Evolutionary conservation across 495 filamentous ascomycete genomes (phyloP).

Genomic region (Clohesyomyces aquaticus): DNA sequence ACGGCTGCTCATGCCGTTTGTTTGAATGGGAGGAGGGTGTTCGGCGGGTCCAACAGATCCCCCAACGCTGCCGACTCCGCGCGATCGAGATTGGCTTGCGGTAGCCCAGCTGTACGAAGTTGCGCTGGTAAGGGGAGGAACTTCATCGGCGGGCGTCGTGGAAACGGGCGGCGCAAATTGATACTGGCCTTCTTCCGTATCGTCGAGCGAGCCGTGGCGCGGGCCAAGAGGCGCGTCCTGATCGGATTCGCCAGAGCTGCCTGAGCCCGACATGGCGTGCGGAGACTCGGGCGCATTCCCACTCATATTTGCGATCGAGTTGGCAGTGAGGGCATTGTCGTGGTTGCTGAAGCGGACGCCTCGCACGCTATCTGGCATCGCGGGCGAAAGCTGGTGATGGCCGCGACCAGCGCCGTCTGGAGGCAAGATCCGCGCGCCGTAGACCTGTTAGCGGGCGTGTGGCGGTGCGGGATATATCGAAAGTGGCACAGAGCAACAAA

Average conservation of each 20-base stretch:
- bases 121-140: slow-evolving; percentile 14
- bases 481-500: not conserved
- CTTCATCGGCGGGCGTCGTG: slow-evolving; percentile 34
- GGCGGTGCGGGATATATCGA: slow-evolving; percentile 20
- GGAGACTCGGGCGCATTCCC: slow-evolving; percentile 22
- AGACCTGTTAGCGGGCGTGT: slow-evolving; percentile 4
- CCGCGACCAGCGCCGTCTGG: not conserved
- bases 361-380: slow-evolving; percentile 13
- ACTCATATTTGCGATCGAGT: slow-evolving; percentile 22
- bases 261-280: slow-evolving; percentile 30
- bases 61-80: slow-evolving; percentile 9
- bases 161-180: slow-evolving; percentile 36
- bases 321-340: slow-evolving; percentile 23
- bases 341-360: slow-evolving; percentile 29
- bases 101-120: slow-evolving; percentile 31
- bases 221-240: slow-evolving; percentile 28
- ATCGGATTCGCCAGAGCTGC: slow-evolving; percentile 37
- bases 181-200: slow-evolving; percentile 34
- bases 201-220: slow-evolving; percentile 23
- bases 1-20: slow-evolving; percentile 36
- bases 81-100: slow-evolving; percentile 2
- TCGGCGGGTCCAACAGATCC: slow-evolving; percentile 10
- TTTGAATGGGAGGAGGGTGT: slow-evolving; percentile 35
- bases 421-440: slow-evolving; percentile 28
- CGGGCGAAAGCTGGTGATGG: not conserved